Evolutionary conservation across 2,329 filamentous ascomycete species (phyloP), one percentile per base, ranked within the genome.

Genomic region (Epichloe glyceriae): DNA sequence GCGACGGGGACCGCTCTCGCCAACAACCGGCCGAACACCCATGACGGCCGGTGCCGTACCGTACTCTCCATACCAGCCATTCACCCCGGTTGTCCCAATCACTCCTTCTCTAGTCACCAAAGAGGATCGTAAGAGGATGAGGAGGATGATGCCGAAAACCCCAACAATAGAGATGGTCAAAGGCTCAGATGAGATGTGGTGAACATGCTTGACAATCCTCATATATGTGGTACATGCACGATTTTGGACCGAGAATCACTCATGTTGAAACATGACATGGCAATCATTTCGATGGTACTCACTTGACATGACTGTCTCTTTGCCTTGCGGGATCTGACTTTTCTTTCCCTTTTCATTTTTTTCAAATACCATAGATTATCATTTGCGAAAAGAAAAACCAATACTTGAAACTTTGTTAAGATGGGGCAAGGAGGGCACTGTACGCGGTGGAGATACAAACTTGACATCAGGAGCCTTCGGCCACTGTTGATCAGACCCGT

Each of bases 11-110:
- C 75, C 77, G 1, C 60, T 78, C 51, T 79, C 78, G 3, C 80
- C 82, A 3, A 67, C 67, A 0, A 78, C 76, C 1, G 71, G 79
- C 22, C 77, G 76, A 44, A 84, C 80, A 3, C 86, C 85, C 0
- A 78, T 71, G 63, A 80, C 76, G 1, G 79, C 77, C 4, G 73
- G 72, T 20, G 74, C 79, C 1, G 76, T 82, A 20, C 86, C 86
- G 2, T 90, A 90, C 65, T 81, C 79, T 50, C 85, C 86, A 0
- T 91, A 90, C 58, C 86, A 90, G 70, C 86, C 86, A 0, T 86
- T 83, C 62, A 85, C 83, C 6, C 85, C 86, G 1, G 73, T 86
- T 46, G 76, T 88, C 47, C 86, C 86, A 1, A 79, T 90, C 46
- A 89, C 86, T 33, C 85, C 86, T n/a, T 80, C 79, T 19, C 68